Evolutionary conservation across 176 grass and related monocot genomes (phyloP).

Genomic region (Thalia dealbata): DNA sequence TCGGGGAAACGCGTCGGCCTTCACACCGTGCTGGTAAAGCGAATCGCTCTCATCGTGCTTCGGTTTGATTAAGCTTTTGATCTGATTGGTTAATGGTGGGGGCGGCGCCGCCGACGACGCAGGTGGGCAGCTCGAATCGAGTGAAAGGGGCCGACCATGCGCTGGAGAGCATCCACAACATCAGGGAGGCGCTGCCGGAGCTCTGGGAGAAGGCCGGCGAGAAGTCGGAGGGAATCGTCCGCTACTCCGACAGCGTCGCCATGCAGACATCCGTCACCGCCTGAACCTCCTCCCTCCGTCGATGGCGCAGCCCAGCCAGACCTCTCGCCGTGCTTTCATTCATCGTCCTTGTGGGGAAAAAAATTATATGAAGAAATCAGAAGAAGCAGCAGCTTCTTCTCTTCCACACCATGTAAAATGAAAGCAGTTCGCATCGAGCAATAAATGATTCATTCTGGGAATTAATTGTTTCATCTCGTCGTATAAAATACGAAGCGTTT

Average conservation of each 20-base stretch:
- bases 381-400: no score
- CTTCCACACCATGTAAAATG: no score
- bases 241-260: conserved; percentile 55
- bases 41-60: background rate
- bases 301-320: no score
- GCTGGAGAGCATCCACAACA: conserved; percentile 76
- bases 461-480: no score
- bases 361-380: no score
- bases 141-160: conserved; percentile 72
- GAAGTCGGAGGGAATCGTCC: conserved; percentile 57
- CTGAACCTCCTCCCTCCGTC: background rate
- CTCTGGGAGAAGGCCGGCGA: conserved; percentile 62
- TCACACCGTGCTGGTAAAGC: conserved; percentile 56
- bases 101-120: background rate
- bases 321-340: no score
- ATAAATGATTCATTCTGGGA: no score
- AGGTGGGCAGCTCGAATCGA: conserved; percentile 72
- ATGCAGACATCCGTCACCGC: conserved; percentile 77
- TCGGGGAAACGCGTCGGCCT: conserved; percentile 64
- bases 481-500: no score
- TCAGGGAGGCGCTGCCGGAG: conserved; percentile 76
- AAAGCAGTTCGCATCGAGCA: no score
- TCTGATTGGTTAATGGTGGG: no score
- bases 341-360: no score
- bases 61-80: no score